Conservation (phyloP, 495 filamentous ascomycete species). For the Neurospora cerealis region DNA sequence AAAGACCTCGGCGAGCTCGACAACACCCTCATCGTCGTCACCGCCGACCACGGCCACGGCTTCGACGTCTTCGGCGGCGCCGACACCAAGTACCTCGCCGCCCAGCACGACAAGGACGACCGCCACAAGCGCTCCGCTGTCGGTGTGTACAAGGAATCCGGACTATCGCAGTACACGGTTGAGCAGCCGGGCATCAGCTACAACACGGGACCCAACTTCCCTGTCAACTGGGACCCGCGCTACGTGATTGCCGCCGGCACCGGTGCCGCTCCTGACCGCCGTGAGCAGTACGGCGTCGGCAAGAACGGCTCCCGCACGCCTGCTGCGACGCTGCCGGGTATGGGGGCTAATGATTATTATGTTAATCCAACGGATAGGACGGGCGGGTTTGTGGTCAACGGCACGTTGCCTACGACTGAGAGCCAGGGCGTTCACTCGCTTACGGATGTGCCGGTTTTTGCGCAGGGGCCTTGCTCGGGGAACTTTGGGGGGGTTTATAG, state of each 20-base stretch:
- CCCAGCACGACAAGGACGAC: slow-evolving; percentile 38
- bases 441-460: slow-evolving; percentile 68
- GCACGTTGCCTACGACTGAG: slow-evolving; percentile 49
- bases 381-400: slow-evolving; percentile 57
- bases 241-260: slow-evolving; percentile 61
- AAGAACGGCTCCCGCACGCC: slow-evolving; percentile 45
- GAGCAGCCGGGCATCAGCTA: slow-evolving; percentile 36
- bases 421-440: slow-evolving; percentile 59
- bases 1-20: slow-evolving; percentile 45
- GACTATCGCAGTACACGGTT: slow-evolving; percentile 57
- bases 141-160: slow-evolving; percentile 55
- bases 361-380: slow-evolving; percentile 52
- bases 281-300: slow-evolving; percentile 57
- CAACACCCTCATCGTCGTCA: slow-evolving; percentile 59
- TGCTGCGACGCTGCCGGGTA: slow-evolving; percentile 33
- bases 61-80: slow-evolving; percentile 47
- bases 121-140: slow-evolving; percentile 57
- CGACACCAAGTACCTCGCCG: slow-evolving; percentile 50
- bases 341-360: slow-evolving; percentile 34
- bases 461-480: slow-evolving; percentile 62
- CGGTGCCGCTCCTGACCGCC: slow-evolving; percentile 53
- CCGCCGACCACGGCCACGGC: slow-evolving; percentile 69
- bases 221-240: slow-evolving; percentile 64
- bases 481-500: slow-evolving; percentile 57
- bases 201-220: slow-evolving; percentile 58